Percentiles rank a stretch among this genome's conserved stretches.
phyloP scores from a whole-genome alignment of 1,139 yeast species.

The Magnusiomyces magnusii region DNA sequence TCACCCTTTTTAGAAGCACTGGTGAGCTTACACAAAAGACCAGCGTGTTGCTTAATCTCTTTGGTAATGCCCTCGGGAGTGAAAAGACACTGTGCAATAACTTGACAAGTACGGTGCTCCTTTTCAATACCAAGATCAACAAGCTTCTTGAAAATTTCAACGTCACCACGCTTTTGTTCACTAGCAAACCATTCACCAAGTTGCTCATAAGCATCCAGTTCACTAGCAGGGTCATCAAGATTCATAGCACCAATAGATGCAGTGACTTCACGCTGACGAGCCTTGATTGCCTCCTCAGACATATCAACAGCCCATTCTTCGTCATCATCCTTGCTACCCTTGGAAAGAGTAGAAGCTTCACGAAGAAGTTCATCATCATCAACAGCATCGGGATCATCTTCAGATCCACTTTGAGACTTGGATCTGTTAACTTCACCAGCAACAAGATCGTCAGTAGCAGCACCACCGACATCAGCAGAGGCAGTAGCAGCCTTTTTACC shows the following conservation, averaged over 20 bases:
- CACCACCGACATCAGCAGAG: slow-evolving; percentile 82
- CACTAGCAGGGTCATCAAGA: slow-evolving; percentile 37
- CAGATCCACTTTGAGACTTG: slow-evolving; percentile 22
- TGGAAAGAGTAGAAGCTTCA: slow-evolving; percentile 63
- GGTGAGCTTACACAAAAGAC: slow-evolving; percentile 72
- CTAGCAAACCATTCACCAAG: slow-evolving; percentile 88
- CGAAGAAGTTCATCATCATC: slow-evolving; percentile 74
- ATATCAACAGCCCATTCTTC: slow-evolving; percentile 99
- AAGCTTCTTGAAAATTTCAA: slow-evolving; percentile 88
- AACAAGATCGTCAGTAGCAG: slow-evolving; percentile 55
- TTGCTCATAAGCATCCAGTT: slow-evolving; percentile 44
- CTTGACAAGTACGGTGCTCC: slow-evolving; percentile 77
- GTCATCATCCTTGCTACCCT: slow-evolving; percentile 51
- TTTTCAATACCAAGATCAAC: slow-evolving; percentile 66
- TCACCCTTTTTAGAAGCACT: slow-evolving; percentile 53
- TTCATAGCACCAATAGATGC: slow-evolving; percentile 40
- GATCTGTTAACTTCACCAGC: slow-evolving; percentile 37
- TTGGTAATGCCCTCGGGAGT: slow-evolving; percentile 63
- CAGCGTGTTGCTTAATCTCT: slow-evolving; percentile 70
- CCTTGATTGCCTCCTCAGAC: slow-evolving; percentile 93
- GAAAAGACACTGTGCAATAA: slow-evolving; percentile 83
- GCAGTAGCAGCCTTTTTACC: slow-evolving; percentile 77
- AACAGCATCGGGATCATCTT: slow-evolving; percentile 40
- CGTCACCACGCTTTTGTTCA: slow-evolving; percentile 63
- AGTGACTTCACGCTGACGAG: slow-evolving; percentile 84